Evolutionary conservation across 306 rosid species (phyloP).

Genomic region (Fragaria iinumae): DNA sequence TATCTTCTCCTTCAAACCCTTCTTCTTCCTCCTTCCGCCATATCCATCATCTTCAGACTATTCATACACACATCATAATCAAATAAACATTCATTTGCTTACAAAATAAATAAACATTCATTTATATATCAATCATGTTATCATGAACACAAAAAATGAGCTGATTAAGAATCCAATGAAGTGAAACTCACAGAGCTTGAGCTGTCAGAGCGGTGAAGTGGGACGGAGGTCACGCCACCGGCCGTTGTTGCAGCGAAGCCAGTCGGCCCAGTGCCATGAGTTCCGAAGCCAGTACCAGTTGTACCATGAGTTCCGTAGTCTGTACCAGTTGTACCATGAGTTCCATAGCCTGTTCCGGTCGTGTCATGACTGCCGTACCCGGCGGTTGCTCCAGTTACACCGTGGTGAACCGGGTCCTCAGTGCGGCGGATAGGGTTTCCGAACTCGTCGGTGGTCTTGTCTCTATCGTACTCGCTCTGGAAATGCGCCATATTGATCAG

Average conservation of each 20-base stretch:
- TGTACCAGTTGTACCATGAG: neutral
- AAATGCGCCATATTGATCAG: neutral
- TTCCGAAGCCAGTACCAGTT: neutral
- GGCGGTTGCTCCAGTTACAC: neutral
- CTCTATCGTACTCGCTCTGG: neutral
- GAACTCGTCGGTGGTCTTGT: neutral
- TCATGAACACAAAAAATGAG: neutral
- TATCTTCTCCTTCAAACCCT: neutral
- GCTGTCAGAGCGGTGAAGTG: neutral
- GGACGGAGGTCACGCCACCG: neutral
- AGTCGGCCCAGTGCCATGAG: neutral
- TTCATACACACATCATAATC: neutral
- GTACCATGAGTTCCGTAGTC: neutral
- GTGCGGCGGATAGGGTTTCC: neutral
- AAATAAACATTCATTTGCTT: neutral
- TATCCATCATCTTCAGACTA: constrained; percentile 3
- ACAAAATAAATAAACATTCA: neutral
- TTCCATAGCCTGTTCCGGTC: neutral
- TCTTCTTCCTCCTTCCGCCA: constrained; percentile 6
- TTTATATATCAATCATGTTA: too few species aligned
- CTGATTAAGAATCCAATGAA: neutral
- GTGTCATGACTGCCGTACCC: neutral
- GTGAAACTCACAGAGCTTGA: neutral
- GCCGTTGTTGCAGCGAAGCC: neutral
- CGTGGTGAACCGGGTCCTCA: neutral